These are phyloP conservation scores for Stygiomarasmius scandens DNA, from an alignment of 1,284 basidiomycete genomes.

Conservation along the genomic window DNA sequence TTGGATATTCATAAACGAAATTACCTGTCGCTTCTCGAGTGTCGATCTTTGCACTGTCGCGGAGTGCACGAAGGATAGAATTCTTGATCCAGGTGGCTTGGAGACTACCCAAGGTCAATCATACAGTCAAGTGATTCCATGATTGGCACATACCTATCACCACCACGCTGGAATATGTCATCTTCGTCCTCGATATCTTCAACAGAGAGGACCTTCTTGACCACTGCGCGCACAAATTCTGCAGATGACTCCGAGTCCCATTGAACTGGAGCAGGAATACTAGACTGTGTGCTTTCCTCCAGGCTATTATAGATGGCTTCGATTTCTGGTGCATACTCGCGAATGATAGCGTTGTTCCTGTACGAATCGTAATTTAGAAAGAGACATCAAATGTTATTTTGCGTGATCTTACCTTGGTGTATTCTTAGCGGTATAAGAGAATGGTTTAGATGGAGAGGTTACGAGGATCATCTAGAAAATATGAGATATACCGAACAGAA, in stretches of 20 bases:
- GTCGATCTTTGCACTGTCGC: too few relatives aligned
- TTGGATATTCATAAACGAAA: conserved; percentile 35
- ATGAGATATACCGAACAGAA: too few relatives aligned
- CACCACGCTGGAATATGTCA: conserved; percentile 42
- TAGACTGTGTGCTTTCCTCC: background rate
- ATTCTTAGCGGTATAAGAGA: background rate
- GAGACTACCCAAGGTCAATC: conserved; percentile 14
- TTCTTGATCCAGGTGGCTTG: background rate
- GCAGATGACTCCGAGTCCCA: background rate
- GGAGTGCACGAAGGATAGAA: conserved; percentile 19
- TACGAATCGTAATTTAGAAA: too few relatives aligned
- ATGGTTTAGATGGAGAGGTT: background rate
- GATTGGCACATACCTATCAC: conserved; percentile 36
- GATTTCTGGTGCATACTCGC: conserved; percentile 35
- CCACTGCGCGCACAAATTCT: background rate
- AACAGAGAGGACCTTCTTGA: background rate
- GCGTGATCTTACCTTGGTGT: background rate
- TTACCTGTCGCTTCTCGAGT: conserved; percentile 17
- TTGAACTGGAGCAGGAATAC: background rate
- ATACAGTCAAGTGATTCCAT: too few relatives aligned
- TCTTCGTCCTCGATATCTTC: conserved; percentile 18
- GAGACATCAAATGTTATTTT: background rate
- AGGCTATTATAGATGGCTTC: conserved; percentile 31
- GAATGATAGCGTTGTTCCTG: conserved; percentile 35
- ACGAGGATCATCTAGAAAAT: background rate